A percentile compares a stretch with the other conserved stretches of the same genome.
phyloP scores from a whole-genome alignment of 2,329 filamentous ascomycete species.

The Diaporthe nobilis region DNA sequence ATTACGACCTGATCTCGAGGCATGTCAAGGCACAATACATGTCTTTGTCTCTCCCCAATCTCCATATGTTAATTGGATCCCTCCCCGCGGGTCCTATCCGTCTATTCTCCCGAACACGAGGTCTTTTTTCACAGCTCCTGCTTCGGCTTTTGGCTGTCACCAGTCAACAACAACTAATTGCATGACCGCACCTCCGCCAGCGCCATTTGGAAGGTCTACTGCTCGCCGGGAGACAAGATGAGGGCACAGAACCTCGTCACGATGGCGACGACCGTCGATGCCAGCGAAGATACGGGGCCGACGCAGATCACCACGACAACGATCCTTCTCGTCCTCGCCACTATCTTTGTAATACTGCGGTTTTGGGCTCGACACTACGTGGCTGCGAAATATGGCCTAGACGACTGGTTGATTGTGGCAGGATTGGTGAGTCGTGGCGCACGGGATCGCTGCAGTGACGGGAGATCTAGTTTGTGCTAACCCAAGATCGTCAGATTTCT shows the following conservation, averaged over 20 bases:
- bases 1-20: background rate
- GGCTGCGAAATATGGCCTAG: slow-evolving; percentile 34
- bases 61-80: slow-evolving; percentile 12
- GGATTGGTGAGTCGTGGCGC: slow-evolving; percentile 34
- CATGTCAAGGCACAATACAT: background rate
- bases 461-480: slow-evolving; percentile 4
- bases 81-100: background rate
- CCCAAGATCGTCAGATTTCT: slow-evolving; percentile 21
- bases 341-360: slow-evolving; percentile 37
- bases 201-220: slow-evolving; percentile 18
- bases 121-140: background rate
- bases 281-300: slow-evolving; percentile 20
- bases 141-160: background rate
- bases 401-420: slow-evolving; percentile 39
- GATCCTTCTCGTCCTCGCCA: slow-evolving; percentile 40
- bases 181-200: background rate
- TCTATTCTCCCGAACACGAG: background rate
- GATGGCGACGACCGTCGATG: slow-evolving; percentile 8
- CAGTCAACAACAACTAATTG: slow-evolving; percentile 11
- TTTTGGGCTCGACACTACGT: slow-evolving; percentile 42
- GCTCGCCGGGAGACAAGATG: background rate
- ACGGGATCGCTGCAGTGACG: background rate
- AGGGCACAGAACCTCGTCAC: slow-evolving; percentile 6
- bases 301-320: slow-evolving; percentile 37
- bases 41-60: background rate